A percentile compares a stretch with the other conserved stretches of the same genome.
phyloP scores from a whole-genome alignment of 257 asterid species.

The Fraxinus pennsylvanica region DNA sequence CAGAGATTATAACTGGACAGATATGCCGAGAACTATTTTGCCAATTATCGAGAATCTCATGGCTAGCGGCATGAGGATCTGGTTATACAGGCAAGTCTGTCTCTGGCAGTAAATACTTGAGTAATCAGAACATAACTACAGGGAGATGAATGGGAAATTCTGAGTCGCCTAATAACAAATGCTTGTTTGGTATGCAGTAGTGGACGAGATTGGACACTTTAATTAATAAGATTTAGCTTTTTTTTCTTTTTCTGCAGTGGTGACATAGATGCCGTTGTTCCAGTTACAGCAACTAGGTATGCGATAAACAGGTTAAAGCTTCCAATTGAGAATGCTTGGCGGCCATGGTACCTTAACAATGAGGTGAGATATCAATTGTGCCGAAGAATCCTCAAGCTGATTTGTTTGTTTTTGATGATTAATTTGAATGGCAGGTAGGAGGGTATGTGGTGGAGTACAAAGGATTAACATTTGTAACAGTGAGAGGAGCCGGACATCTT shows the following conservation, averaged over 20 bases:
- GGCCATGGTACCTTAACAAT: slow-evolving; percentile 34
- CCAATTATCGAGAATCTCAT: slow-evolving; percentile 35
- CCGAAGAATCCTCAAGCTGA: neutral
- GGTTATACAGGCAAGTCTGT: slow-evolving; percentile 38
- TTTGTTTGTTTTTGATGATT: neutral
- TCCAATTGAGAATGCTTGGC: slow-evolving; percentile 33
- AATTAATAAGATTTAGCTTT: neutral
- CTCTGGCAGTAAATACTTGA: no score
- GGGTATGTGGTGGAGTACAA: slow-evolving; percentile 38
- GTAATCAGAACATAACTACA: no score
- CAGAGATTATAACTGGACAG: slow-evolving; percentile 29
- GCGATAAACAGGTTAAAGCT: slow-evolving; percentile 36
- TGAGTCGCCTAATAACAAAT: no score
- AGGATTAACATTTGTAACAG: slow-evolving; percentile 36
- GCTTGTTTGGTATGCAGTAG: no score
- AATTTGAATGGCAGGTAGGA: slow-evolving; percentile 33
- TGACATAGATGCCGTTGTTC: slow-evolving; percentile 42
- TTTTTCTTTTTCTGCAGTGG: slow-evolving; percentile 29
- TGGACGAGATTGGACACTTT: neutral
- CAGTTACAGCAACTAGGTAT: slow-evolving; percentile 37
- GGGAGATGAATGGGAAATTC: no score
- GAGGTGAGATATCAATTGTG: slow-evolving; percentile 22
- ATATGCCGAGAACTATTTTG: slow-evolving; percentile 28
- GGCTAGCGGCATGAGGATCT: slow-evolving; percentile 33
- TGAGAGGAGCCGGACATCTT: slow-evolving; percentile 38